A percentile compares a stretch with the other conserved stretches of the same genome.
Conservation (phyloP, 2,329 filamentous ascomycete genomes). For the Aureobasidium pullulans region DNA sequence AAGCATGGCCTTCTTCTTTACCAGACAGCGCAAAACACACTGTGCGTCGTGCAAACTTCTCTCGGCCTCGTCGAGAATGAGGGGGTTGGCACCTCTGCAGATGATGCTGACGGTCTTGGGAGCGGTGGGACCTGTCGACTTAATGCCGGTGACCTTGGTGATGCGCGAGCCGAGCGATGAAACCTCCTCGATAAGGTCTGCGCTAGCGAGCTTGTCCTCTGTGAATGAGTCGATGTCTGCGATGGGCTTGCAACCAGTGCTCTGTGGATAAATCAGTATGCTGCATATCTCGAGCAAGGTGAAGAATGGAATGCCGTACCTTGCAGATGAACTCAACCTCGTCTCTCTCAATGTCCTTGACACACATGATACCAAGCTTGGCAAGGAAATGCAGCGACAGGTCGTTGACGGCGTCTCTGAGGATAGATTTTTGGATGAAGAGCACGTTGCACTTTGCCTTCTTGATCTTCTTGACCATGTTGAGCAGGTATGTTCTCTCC, state of each 20-base stretch:
- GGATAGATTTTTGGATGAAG: conserved; percentile 96
- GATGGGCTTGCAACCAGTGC: conserved; percentile 96
- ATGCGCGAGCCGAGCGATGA: conserved; percentile 82
- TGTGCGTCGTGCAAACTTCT: conserved; percentile 94
- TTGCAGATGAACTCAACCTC: conserved; percentile 99
- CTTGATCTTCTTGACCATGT: conserved; percentile 99
- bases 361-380: conserved; percentile 87
- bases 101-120: conserved; percentile 89
- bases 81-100: conserved; percentile 83
- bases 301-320: conserved; percentile 21
- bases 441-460: conserved; percentile 99
- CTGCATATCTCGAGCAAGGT: background rate
- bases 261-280: conserved; percentile 34
- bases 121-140: conserved; percentile 50
- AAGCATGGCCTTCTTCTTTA: conserved; percentile 99
- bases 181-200: conserved; percentile 89
- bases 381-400: conserved; percentile 94
- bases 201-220: conserved; percentile 92
- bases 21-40: conserved; percentile 91
- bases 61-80: conserved; percentile 96
- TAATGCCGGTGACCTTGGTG: conserved; percentile 91
- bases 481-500: conserved; percentile 93
- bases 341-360: conserved; percentile 98
- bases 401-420: conserved; percentile 96
- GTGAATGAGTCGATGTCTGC: conserved; percentile 98